Conservation (phyloP, 2,329 filamentous ascomycete genomes). For the Thelonectria olida region DNA sequence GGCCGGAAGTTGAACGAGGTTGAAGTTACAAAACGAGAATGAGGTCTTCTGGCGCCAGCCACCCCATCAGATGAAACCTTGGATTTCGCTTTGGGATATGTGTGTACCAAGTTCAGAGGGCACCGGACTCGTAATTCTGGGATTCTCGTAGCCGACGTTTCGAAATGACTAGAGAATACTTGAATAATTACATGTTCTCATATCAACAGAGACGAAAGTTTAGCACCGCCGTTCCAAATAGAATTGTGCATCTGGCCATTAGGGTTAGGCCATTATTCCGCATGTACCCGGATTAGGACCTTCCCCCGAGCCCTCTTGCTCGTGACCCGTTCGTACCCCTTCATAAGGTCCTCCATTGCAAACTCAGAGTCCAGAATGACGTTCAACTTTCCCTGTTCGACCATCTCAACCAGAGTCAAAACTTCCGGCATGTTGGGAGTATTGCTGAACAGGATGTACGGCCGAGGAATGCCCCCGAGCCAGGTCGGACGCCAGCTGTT, state of each 20-base stretch:
- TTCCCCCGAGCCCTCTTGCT: slow-evolving; percentile 13
- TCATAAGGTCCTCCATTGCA: slow-evolving; percentile 13
- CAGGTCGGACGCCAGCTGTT: slow-evolving; percentile 18
- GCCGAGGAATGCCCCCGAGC: slow-evolving; percentile 13
- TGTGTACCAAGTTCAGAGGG: no score
- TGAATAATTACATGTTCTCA: no score
- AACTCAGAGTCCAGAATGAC: slow-evolving; percentile 18
- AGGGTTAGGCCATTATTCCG: background rate
- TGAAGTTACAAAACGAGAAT: no score
- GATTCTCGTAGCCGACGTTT: no score
- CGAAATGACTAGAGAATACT: no score
- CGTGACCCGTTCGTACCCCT: slow-evolving; percentile 14
- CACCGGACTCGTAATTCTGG: no score
- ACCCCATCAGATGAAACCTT: no score
- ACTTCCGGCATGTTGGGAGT: slow-evolving; percentile 9
- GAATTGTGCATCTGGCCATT: background rate
- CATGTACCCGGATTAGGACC: slow-evolving; percentile 13
- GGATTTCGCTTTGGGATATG: no score
- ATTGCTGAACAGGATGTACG: slow-evolving; percentile 16
- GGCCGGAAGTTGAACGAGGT: no score
- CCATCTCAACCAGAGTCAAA: slow-evolving; percentile 15
- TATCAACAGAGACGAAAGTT: background rate
- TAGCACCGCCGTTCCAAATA: background rate
- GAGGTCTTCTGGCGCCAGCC: no score
- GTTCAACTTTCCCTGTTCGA: slow-evolving; percentile 14